phyloP scores from a whole-genome alignment of 2,329 filamentous ascomycete species.

The Magnaporthiopsis rhizophila region DNA sequence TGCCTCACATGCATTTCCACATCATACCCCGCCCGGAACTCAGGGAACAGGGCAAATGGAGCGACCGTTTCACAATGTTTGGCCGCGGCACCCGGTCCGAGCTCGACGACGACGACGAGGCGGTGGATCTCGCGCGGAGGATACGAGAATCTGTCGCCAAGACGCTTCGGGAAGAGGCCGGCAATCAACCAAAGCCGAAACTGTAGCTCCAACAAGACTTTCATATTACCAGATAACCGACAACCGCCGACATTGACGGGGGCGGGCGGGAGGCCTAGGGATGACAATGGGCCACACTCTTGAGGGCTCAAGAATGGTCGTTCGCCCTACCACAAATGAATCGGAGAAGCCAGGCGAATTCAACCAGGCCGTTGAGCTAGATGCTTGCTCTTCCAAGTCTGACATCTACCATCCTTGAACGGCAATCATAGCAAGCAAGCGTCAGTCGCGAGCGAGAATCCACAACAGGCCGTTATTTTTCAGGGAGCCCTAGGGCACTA shows the following conservation, averaged over 20 bases:
- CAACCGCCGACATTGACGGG: too few relatives aligned
- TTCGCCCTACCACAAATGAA: too few relatives aligned
- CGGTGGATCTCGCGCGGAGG: slow-evolving; percentile 46
- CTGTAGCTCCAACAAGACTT: not conserved
- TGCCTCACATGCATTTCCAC: slow-evolving; percentile 91
- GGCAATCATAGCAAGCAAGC: too few relatives aligned
- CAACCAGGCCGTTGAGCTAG: too few relatives aligned
- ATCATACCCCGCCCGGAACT: slow-evolving; percentile 78
- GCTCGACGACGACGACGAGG: slow-evolving; percentile 72
- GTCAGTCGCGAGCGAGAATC: too few relatives aligned
- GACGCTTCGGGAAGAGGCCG: slow-evolving; percentile 34
- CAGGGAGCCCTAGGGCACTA: not conserved
- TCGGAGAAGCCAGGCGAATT: too few relatives aligned
- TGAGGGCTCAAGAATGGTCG: too few relatives aligned
- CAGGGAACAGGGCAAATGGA: slow-evolving; percentile 41
- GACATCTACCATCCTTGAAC: too few relatives aligned
- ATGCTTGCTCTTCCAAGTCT: too few relatives aligned
- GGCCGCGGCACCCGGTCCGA: slow-evolving; percentile 65
- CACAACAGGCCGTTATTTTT: too few relatives aligned
- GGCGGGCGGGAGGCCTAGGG: too few relatives aligned
- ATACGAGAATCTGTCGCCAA: slow-evolving; percentile 42
- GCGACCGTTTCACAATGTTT: slow-evolving; percentile 75
- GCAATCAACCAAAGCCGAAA: not conserved
- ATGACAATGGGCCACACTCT: too few relatives aligned
- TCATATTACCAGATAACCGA: not conserved